Evolutionary conservation across 306 rosid species (phyloP).

Genomic region (Vigna hirtella): DNA sequence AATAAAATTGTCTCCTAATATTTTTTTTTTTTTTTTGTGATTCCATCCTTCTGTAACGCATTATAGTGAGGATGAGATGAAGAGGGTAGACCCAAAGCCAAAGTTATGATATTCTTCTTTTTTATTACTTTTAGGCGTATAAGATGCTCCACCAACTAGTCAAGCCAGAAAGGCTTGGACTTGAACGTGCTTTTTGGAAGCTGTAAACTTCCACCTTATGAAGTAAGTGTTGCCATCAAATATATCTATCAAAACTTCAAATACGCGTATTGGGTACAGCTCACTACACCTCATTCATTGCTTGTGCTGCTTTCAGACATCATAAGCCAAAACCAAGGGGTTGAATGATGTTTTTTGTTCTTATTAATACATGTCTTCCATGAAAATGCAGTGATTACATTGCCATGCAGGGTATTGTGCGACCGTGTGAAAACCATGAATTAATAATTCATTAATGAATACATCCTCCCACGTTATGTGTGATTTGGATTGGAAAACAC

Average conservation of each 20-base stretch:
- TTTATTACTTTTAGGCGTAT: not conserved
- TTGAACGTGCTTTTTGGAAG: not conserved
- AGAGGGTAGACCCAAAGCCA: not conserved
- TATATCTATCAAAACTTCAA: too few relatives aligned
- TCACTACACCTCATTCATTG: too few relatives aligned
- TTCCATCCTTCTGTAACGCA: not conserved
- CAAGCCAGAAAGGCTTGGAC: too few relatives aligned
- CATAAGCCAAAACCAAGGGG: not conserved
- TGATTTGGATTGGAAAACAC: conserved; percentile 40
- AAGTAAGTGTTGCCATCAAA: not conserved
- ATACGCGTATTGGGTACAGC: too few relatives aligned
- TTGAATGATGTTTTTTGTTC: not conserved
- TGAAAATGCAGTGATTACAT: conserved; percentile 22
- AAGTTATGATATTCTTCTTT: not conserved
- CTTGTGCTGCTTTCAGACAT: not conserved
- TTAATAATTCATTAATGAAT: conserved; percentile 35
- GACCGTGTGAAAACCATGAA: conserved; percentile 37
- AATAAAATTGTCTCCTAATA: too few relatives aligned
- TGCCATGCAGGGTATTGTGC: conserved; percentile 14
- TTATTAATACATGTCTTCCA: conserved; percentile 18
- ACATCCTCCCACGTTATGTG: conserved; percentile 45
- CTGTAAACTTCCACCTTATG: not conserved
- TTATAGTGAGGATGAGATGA: not conserved
- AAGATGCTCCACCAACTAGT: not conserved
- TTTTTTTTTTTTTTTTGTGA: too few relatives aligned